Base-by-base conservation (phyloP, 345 rosid genomes). In the Brassica incana region DNA sequence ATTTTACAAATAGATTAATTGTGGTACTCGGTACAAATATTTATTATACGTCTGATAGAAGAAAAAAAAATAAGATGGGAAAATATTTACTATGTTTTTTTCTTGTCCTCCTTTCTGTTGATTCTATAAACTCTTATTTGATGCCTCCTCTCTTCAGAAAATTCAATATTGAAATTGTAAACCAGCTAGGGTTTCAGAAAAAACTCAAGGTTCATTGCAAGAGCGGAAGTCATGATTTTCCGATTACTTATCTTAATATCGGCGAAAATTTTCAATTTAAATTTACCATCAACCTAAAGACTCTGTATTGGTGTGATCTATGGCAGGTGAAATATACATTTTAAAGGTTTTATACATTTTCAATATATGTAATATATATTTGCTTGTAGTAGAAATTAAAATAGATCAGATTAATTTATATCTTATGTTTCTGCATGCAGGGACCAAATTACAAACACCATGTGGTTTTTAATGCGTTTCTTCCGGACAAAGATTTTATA, bases 231-330 rank as follows among this genome's bases (percentile, higher is more conserved):
- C 74, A 77, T 56, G 36, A 69, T 69, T 77, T 77, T 69, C 69
- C 74, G 2, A 61, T 69, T 32, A 77, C 62, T 0, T 45, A 69
- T 69, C 74, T 77, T 43, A 69, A 77, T 3, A 69, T 77, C 5
- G 80, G 80, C 1, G 69, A 77, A 43, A 77, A 3, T 77, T 77
- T 77, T 69, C 68, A 77, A 0, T 77, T 76, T 32, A 61, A 61
- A 18, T 69, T 77, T 60, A 56, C n/a, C 0, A 77, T 77, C 3
- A 0, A 11, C 12, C 69, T 3, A 30, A 69, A 11, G 3, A 69
- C 80, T 45, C 74, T 1, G 8, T 77, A 77, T 8, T 77, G 69
- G 74, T 77, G 74, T 29, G 32, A 77, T 35, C 48, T 77, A 32
- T 77, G 80, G 80, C 69, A 77, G 80, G 80, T 77, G 15, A 54